phyloP scores from a whole-genome alignment of 345 rosid species.

The Aquilaria malaccensis region DNA sequence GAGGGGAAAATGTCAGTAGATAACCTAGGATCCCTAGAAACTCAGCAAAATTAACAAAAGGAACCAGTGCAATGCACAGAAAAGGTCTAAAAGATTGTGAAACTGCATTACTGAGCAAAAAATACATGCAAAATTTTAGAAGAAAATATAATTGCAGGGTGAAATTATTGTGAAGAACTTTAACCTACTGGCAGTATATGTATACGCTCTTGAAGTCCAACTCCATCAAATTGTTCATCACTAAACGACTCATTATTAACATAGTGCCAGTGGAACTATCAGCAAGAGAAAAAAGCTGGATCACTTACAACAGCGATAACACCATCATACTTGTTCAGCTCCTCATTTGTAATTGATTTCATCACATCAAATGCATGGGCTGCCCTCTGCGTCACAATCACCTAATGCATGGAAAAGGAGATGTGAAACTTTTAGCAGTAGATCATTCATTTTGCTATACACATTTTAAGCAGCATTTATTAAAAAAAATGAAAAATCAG shows the following conservation, averaged over 20 bases:
- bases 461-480: too few species aligned
- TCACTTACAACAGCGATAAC: constrained; percentile 75
- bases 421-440: too few species aligned
- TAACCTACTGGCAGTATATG: constrained; percentile 5
- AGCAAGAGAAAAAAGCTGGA: constrained; percentile 1
- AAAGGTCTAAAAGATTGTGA: not conserved
- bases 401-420: constrained; percentile 33
- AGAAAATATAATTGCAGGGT: not conserved
- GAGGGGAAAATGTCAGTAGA: constrained; percentile 3
- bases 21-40: not conserved
- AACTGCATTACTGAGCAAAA: not conserved
- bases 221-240: not conserved
- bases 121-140: not conserved
- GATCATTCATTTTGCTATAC: too few species aligned
- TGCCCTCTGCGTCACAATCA: constrained; percentile 70
- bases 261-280: constrained; percentile 3
- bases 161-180: constrained; percentile 12
- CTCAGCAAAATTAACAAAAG: not conserved
- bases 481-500: too few species aligned
- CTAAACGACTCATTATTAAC: constrained; percentile 5
- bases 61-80: not conserved
- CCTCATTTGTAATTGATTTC: constrained; percentile 47
- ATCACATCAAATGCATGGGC: constrained; percentile 82
- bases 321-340: constrained; percentile 70
- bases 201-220: not conserved